These are phyloP conservation scores for Amylocystis lapponica DNA, from an alignment of 768 basidiomycete genomes.

Conservation along the genomic window DNA sequence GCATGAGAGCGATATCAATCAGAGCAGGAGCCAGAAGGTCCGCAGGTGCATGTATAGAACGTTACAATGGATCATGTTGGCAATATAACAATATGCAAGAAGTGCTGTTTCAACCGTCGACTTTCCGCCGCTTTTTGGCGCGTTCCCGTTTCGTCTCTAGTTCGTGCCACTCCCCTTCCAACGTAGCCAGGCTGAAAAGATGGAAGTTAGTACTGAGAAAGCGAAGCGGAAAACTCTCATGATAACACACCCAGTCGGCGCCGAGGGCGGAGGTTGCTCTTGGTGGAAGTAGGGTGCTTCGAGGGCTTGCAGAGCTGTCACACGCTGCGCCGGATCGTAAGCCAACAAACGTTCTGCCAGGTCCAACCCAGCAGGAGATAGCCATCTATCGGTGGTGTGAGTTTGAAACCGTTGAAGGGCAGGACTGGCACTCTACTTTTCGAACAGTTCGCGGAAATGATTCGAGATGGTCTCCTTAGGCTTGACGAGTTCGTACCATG, in stretches of 20 bases:
- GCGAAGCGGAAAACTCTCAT: neutral
- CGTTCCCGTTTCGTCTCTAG: constrained; percentile 91
- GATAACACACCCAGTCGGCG: constrained; percentile 68
- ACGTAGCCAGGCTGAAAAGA: constrained; percentile 53
- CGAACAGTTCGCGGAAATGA: constrained; percentile 79
- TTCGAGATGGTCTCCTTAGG: constrained; percentile 71
- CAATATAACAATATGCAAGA: constrained; percentile 12
- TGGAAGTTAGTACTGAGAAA: neutral
- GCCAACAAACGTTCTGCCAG: constrained; percentile 77
- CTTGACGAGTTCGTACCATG: constrained; percentile 99
- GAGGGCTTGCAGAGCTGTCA: constrained; percentile 77
- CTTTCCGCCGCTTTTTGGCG: constrained; percentile 71
- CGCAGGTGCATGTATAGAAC: constrained; percentile 8
- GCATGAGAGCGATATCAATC: constrained; percentile 29
- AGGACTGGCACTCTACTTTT: constrained; percentile 76
- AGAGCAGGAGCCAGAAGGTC: constrained; percentile 22
- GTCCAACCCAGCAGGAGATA: constrained; percentile 82
- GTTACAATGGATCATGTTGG: constrained; percentile 23
- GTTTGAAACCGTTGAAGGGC: neutral
- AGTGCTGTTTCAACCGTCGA: constrained; percentile 29
- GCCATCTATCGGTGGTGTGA: constrained; percentile 48
- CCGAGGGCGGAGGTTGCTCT: constrained; percentile 69
- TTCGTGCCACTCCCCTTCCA: constrained; percentile 98
- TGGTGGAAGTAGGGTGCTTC: constrained; percentile 76
- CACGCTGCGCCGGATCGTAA: constrained; percentile 74